Base-by-base conservation (phyloP, 139 green algal species). In the Volvox reticuliferus region DNA sequence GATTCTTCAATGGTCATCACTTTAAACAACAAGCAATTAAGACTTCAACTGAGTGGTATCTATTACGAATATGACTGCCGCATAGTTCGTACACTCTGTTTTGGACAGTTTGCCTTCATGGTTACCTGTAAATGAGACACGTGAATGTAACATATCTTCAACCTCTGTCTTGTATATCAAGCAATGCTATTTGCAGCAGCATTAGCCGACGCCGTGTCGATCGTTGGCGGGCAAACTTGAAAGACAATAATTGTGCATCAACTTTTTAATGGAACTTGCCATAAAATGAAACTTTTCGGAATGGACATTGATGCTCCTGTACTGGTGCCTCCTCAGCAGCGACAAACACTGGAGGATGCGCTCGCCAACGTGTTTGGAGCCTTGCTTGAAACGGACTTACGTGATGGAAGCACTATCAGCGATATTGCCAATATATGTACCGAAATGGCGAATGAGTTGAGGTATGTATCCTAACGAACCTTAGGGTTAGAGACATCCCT, bases 251-350 rank as follows among this genome's bases (percentile, higher is more conserved):
- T 22, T 84, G 19, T 62, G 17, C 36, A 68, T 68, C 1, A 80
- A 14, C 17, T 80, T 9, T 55, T 55, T 55, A 9, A 55, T 55
- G 44, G 17, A 26, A 75, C 24, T 75, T 26, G 32, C 30, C 37
- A 80, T 80, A n/a, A n/a, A 37, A n/a, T 50, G 35, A 35, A 80
- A 30, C 79, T 69, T 50, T 22, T 73, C 67, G 75, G 0, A 44
- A 90, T 90, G 86, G 86, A 90, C 35, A 83, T 90, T 24, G 71
- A 90, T 30, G 26, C 82, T 67, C 86, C 86, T 1, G 55, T 30
- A 30, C 0, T 14, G 3, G n/a, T 1, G 16, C 37, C 19, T 3
- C 30, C 13, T 9, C 67, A 69, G 9, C 69, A 82, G 32, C 67
- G 36, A 13, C 37, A 44, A 30, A 44, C 86, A 6, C 68, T 89